Evolutionary conservation across 495 filamentous ascomycete genomes (phyloP), one percentile per base, ranked within the genome.

Genomic region (Tuber umbilicatum): DNA sequence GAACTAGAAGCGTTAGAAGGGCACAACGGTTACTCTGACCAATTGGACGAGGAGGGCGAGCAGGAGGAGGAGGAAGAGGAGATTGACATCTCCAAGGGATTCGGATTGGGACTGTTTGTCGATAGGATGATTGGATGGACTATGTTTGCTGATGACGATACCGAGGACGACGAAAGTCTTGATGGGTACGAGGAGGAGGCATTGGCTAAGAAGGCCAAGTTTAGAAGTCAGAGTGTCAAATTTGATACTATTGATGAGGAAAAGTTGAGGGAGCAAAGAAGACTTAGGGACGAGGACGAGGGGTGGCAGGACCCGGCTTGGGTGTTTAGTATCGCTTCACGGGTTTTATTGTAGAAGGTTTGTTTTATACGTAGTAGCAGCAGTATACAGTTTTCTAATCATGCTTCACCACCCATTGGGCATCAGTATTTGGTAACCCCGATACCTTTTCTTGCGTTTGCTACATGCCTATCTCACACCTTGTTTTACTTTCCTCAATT

Each of bases 231-330:
- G 77, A 86, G 83, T 55, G 84, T 86, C 50, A 85, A 81, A 47
- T 82, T 85, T n/a, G 83, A 86, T 72, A 85, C 71, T 70, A 75
- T 83, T 75, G 80, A 82, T 70, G 80, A 82, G 74, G 78, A 67
- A 45, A 83, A 79, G 69, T 72, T 80, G 72, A 73, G 81, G 70
- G 80, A 82, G 70, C 82, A 78, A 72, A 81, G 72, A 55, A 71
- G 77, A 72, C 72, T 77, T 73, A 82, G 81, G 70, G 86, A 87
- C 42, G 85, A 89, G 70, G 86, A 85, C 19, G 89, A 90, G 21
- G 89, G 88, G 14, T 96, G 92, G 93, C 87, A 90, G 74, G 94
- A 97, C 85, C 93, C 92, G 47, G 88, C 90, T 39, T 97, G 93
- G 94, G 83, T 97, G 74, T 84, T 97, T 70, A 90, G 89, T 69